Percentiles rank a stretch among this genome's conserved stretches.
Conservation (phyloP, 306 rosid genomes). For the Albizia julibrissin region DNA sequence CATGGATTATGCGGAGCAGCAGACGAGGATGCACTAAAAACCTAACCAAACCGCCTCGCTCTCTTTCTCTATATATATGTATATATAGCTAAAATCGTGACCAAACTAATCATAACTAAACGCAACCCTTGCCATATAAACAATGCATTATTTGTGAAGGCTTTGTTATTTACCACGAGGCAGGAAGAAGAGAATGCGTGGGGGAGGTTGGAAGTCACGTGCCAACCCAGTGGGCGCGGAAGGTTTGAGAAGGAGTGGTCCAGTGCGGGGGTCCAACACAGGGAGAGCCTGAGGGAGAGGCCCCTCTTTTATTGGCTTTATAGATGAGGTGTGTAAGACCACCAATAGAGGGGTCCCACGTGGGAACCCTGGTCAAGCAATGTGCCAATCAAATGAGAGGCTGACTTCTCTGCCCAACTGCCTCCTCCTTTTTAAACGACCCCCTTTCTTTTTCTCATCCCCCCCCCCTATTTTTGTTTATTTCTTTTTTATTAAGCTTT, state of each 20-base stretch:
- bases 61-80: too few species aligned
- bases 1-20: neutral
- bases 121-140: neutral
- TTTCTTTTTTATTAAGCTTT: too few species aligned
- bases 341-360: slow-evolving; percentile 57
- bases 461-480: neutral
- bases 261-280: slow-evolving; percentile 20
- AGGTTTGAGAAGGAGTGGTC: neutral
- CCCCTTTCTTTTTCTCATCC: slow-evolving; percentile 23
- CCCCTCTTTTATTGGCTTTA: neutral
- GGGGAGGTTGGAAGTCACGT: neutral
- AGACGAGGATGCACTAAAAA: too few species aligned
- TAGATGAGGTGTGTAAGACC: neutral
- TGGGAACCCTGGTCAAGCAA: slow-evolving; percentile 60
- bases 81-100: neutral
- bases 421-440: slow-evolving; percentile 39
- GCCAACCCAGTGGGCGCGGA: neutral
- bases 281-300: too few species aligned
- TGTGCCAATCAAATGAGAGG: slow-evolving; percentile 59
- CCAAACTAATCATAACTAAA: neutral
- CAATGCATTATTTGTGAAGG: too few species aligned
- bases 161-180: too few species aligned
- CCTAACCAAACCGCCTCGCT: neutral
- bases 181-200: too few species aligned
- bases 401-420: slow-evolving; percentile 52